Percentiles rank a stretch among this genome's conserved stretches.
These are phyloP conservation scores for Aschersonia sp. DNA, from an alignment of 2,329 filamentous ascomycete genomes.

Conservation along the genomic window DNA sequence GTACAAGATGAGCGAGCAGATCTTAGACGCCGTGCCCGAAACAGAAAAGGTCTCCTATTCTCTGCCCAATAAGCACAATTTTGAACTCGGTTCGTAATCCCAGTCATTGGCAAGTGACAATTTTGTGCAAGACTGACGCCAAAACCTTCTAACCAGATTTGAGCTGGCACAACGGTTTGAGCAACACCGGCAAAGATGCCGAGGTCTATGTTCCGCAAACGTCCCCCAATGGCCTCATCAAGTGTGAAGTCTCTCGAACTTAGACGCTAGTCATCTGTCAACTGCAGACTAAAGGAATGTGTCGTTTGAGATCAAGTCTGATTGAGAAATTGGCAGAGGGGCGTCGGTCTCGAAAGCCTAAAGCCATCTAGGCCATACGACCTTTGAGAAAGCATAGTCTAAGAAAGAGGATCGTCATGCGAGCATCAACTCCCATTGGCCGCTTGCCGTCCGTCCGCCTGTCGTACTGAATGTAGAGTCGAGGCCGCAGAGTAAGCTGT, in stretches of 20 bases:
- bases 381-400: no score
- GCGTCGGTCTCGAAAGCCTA: no score
- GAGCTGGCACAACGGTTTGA: slow-evolving; percentile 88
- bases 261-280: slow-evolving; percentile 4
- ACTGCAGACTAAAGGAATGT: neutral
- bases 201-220: slow-evolving; percentile 92
- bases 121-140: neutral
- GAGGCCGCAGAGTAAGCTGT: no score
- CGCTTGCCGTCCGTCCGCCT: no score
- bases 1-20: slow-evolving; percentile 95
- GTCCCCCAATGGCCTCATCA: slow-evolving; percentile 87
- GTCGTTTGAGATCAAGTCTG: no score
- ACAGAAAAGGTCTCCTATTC: slow-evolving; percentile 65
- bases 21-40: slow-evolving; percentile 60
- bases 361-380: no score
- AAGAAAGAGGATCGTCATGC: no score
- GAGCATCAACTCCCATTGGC: no score
- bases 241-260: slow-evolving; percentile 66
- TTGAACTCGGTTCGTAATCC: slow-evolving; percentile 64
- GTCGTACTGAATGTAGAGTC: no score
- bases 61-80: slow-evolving; percentile 97
- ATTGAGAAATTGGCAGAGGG: no score
- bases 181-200: slow-evolving; percentile 92
- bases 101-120: neutral
- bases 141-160: slow-evolving; percentile 43